Evolutionary conservation across 257 asterid species (phyloP).

Genomic region (Striga asiatica): DNA sequence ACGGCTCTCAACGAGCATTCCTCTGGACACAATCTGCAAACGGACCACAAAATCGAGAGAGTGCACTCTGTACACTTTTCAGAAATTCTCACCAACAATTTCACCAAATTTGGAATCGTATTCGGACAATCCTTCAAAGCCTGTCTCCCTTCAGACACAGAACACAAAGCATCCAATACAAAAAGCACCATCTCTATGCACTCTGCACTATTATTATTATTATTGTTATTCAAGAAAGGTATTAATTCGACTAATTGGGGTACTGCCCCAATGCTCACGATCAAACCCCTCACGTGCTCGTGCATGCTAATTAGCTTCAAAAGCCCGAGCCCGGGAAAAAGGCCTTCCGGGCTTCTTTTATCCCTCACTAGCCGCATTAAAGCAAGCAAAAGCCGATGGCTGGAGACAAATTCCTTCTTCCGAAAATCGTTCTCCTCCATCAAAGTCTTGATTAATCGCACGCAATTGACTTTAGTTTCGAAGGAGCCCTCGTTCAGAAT

Average conservation of each 20-base stretch:
- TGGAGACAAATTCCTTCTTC: conserved; percentile 34
- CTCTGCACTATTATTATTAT: too few species aligned
- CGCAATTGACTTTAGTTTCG: conserved; percentile 51
- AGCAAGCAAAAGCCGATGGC: conserved; percentile 50
- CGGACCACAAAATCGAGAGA: conserved; percentile 42
- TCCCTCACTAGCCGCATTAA: conserved; percentile 47
- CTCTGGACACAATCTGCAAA: conserved; percentile 48
- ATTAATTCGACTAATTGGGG: conserved; percentile 47
- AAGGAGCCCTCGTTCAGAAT: conserved; percentile 56
- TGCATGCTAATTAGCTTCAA: conserved; percentile 41
- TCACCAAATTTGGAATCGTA: conserved; percentile 41
- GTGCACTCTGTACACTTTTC: conserved; percentile 48
- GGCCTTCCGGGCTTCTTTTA: conserved; percentile 40
- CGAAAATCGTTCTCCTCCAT: conserved; percentile 48
- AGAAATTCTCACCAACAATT: conserved; percentile 45
- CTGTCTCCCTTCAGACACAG: conserved; percentile 41
- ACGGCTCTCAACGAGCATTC: conserved; percentile 58
- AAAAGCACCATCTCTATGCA: conserved; percentile 42
- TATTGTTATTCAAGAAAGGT: conserved; percentile 31
- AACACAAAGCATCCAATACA: conserved; percentile 34
- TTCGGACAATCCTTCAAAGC: conserved; percentile 49
- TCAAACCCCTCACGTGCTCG: conserved; percentile 27
- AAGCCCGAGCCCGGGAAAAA: conserved; percentile 40
- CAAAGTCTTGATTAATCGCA: conserved; percentile 33
- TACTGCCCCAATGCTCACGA: conserved; percentile 48